phyloP scores from a whole-genome alignment of 805 yeast genomes.

The Lipomyces spencermartinsiae region DNA sequence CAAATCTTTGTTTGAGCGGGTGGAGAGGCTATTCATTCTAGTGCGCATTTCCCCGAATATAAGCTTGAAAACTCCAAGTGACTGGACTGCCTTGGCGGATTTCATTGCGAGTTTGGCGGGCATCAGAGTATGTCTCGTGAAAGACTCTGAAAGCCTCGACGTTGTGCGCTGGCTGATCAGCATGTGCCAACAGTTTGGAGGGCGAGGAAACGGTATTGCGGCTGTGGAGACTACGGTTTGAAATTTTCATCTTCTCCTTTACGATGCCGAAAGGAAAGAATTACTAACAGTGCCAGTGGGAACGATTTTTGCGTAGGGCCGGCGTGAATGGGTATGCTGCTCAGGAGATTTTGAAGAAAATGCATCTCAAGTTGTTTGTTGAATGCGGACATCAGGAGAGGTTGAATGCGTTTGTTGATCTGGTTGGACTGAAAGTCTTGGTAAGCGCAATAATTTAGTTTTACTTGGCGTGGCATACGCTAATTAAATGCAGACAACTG shows the following conservation, averaged over 20 bases:
- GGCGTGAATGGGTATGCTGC: constrained; percentile 31
- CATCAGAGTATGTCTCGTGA: background rate
- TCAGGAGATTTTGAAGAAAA: constrained; percentile 20
- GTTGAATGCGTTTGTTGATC: constrained; percentile 4
- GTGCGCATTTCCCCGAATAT: constrained; percentile 4
- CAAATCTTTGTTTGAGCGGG: background rate
- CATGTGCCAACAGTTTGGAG: constrained; percentile 16
- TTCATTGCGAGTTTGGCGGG: constrained; percentile 19
- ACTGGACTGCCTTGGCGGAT: constrained; percentile 21
- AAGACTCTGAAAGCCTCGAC: background rate
- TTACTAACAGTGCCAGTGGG: constrained; percentile 19
- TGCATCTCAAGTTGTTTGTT: constrained; percentile 10
- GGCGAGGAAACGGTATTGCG: constrained; percentile 28
- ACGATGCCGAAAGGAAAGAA: background rate
- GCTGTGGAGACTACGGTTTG: constrained; percentile 31
- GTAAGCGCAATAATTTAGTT: constrained; percentile 6
- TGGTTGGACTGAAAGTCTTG: constrained; percentile 22
- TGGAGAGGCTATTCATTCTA: constrained; percentile 11
- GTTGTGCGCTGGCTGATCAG: constrained; percentile 11
- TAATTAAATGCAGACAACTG: background rate
- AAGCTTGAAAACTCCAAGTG: constrained; percentile 9
- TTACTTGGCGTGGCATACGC: background rate
- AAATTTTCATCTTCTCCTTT: background rate
- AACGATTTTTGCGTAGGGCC: constrained; percentile 19
- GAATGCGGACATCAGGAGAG: constrained; percentile 15